phyloP scores from a whole-genome alignment of 768 basidiomycete genomes.

The Tricholoma bakamatsutake region DNA sequence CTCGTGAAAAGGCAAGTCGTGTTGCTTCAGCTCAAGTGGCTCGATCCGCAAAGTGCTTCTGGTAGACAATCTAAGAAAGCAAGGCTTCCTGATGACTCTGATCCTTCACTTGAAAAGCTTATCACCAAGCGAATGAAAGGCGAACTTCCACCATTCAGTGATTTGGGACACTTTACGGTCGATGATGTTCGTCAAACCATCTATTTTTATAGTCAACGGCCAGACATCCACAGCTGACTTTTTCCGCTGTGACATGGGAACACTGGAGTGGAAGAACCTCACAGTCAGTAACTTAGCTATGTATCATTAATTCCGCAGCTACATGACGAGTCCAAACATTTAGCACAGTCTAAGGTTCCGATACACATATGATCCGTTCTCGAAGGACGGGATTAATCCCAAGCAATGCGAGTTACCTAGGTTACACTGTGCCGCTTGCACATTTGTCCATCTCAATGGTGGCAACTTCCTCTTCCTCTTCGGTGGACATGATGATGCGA shows the following conservation, averaged over 20 bases:
- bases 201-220: slow-evolving; percentile 15
- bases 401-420: slow-evolving; percentile 9
- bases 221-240: slow-evolving; percentile 18
- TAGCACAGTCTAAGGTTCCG: slow-evolving; percentile 9
- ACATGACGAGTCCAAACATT: neutral
- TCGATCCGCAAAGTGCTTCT: no score
- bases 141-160: slow-evolving; percentile 18
- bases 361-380: slow-evolving; percentile 14
- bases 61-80: no score
- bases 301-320: neutral
- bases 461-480: slow-evolving; percentile 22
- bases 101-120: neutral
- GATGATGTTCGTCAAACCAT: slow-evolving; percentile 12
- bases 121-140: slow-evolving; percentile 12
- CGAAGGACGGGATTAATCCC: neutral
- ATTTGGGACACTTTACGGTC: slow-evolving; percentile 9
- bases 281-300: slow-evolving; percentile 13
- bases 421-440: slow-evolving; percentile 12
- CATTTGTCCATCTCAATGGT: slow-evolving; percentile 13
- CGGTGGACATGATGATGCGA: slow-evolving; percentile 17
- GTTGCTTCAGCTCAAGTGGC: no score
- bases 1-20: no score
- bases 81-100: neutral
- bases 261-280: slow-evolving; percentile 19
- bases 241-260: slow-evolving; percentile 12